Conservation (phyloP, 768 basidiomycete species). For the Russula brevipes region DNA sequence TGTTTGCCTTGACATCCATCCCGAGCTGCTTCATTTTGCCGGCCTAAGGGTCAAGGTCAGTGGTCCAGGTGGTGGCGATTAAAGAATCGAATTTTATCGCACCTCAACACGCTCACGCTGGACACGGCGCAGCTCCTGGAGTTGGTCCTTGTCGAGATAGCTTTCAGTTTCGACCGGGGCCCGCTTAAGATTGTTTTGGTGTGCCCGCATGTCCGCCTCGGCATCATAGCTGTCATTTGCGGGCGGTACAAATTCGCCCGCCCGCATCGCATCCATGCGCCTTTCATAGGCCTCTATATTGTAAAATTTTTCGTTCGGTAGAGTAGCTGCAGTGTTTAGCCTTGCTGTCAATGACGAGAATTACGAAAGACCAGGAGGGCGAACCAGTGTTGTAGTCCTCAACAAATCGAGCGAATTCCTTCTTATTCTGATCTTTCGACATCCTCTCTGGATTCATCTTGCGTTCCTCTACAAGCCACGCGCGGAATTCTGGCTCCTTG, state of each 20-base stretch:
- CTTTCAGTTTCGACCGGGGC: conserved; percentile 60
- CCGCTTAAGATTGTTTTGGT: conserved; percentile 66
- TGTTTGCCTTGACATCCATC: conserved; percentile 78
- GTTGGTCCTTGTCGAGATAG: conserved; percentile 71
- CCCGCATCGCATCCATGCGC: conserved; percentile 77
- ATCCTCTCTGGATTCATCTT: conserved; percentile 87
- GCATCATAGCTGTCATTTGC: conserved; percentile 73
- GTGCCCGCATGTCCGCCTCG: conserved; percentile 76
- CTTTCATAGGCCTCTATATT: conserved; percentile 80
- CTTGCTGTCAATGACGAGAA: neutral
- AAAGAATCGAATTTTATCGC: conserved; percentile 22
- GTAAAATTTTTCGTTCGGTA: conserved; percentile 95
- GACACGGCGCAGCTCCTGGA: conserved; percentile 74
- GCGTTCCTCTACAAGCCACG: conserved; percentile 91
- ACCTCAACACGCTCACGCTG: conserved; percentile 85
- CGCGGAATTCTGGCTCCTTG: conserved; percentile 81
- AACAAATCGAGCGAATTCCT: conserved; percentile 76
- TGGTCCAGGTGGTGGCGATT: no score
- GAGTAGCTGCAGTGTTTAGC: conserved; percentile 54
- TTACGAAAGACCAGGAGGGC: conserved; percentile 19
- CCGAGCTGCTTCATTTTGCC: conserved; percentile 84
- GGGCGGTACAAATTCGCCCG: conserved; percentile 78
- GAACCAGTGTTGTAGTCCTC: conserved; percentile 81
- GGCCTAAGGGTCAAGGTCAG: conserved; percentile 39
- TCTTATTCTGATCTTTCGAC: conserved; percentile 78